Base-by-base conservation (phyloP, 2,329 filamentous ascomycete species). In the Phyllosticta citrichinensis region DNA sequence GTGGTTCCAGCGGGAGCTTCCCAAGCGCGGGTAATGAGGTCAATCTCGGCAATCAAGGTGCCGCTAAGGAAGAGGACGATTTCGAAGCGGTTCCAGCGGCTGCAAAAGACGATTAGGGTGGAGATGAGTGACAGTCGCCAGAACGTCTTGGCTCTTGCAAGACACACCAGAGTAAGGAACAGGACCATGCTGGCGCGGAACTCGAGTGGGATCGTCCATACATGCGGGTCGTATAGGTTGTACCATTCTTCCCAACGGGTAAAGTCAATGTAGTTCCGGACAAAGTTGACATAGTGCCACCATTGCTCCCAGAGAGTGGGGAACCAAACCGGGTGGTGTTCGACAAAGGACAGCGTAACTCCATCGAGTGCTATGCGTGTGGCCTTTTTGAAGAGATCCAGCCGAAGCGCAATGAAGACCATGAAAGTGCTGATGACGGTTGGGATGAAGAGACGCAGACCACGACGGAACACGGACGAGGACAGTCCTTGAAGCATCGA, bases 381-480 rank as follows among this genome's bases (percentile, higher is more conserved):
- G 59, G 63, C 68, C 27, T 64, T 52, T 50, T 66, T 62, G 58
- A 65, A 68, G 8, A 64, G 52, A 35, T 66, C 67, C 17, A 66
- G 19, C 12, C 63, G 61, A 5, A 63, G 60, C 5, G 62, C 55
- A 17, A 66, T 8, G 12, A 68, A 20, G 12, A 68, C 65, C 17
- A 79, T 33, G 35, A 86, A 76, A 1, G 83, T 82, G 6, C 81
- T 81, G 35, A 73, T 74, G 24, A 85, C 78, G 27, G 87, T 74
- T 0, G 79, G 79, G 9, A 81, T 67, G 64, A 76, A 79, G 0
- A 82, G 73, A 24, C 80, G 75, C 51, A 81, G 66, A 77, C 79
- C 81, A 60, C 79, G 73, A 52, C 79, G 74, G 66, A 81, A 82
- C 11, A 81, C 69, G 3, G 78, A 77, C 5, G 79, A 81, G 5